phyloP scores from a whole-genome alignment of 83 land plant genomes.

The Picea abies region DNA sequence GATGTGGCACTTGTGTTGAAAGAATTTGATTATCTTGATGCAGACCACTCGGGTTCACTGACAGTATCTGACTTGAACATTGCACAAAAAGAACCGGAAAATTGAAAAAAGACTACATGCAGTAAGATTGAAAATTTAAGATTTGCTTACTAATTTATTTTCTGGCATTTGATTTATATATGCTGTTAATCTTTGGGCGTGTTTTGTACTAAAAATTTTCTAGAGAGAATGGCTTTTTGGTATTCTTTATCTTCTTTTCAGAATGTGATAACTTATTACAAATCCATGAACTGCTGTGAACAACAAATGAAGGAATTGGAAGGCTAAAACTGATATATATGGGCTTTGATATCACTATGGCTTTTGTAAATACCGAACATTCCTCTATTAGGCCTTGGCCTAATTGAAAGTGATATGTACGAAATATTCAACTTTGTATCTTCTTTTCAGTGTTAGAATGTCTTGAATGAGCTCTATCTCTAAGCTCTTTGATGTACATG shows the following conservation, averaged over 20 bases:
- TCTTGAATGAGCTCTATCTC: no score
- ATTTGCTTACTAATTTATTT: neutral
- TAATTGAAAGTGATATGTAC: no score
- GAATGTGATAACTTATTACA: neutral
- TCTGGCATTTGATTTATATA: neutral
- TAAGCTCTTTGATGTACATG: no score
- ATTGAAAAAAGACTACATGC: neutral
- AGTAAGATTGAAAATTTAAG: neutral
- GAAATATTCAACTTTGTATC: no score
- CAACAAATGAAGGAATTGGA: neutral
- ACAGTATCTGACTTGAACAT: constrained; percentile 45
- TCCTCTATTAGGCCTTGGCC: no score
- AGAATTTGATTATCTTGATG: constrained; percentile 74
- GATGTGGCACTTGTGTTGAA: constrained; percentile 67
- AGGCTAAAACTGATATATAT: neutral
- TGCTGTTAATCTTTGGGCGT: neutral
- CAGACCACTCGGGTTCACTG: constrained; percentile 60
- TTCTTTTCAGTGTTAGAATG: no score
- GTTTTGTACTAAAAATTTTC: neutral
- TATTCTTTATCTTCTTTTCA: neutral
- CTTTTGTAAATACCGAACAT: no score
- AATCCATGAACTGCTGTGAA: neutral
- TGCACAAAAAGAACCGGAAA: constrained; percentile 22
- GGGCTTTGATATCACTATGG: no score
- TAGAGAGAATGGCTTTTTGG: neutral